These are phyloP conservation scores for Ustilago bromivora DNA, from an alignment of 1,284 basidiomycete genomes.

Conservation along the genomic window DNA sequence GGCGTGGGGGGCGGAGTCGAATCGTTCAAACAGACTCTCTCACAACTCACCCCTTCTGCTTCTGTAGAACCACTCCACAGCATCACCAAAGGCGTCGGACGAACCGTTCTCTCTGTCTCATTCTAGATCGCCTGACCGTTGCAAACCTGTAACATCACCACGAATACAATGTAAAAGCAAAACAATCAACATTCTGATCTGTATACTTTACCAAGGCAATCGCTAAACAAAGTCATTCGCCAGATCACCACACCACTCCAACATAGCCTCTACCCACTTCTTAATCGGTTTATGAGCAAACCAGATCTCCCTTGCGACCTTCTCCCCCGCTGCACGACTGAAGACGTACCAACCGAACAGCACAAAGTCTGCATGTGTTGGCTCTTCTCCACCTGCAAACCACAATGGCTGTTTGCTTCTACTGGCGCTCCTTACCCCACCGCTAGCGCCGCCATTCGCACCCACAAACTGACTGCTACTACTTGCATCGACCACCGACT, in stretches of 20 bases:
- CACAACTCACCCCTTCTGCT: slow-evolving; percentile 10
- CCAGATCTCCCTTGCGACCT: slow-evolving; percentile 51
- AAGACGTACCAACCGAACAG: slow-evolving; percentile 59
- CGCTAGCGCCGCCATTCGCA: background rate
- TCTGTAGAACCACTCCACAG: slow-evolving; percentile 23
- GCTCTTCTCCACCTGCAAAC: slow-evolving; percentile 51
- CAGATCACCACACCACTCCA: slow-evolving; percentile 50
- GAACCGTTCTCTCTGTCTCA: slow-evolving; percentile 51
- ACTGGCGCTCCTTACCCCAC: slow-evolving; percentile 11
- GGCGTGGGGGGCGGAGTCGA: slow-evolving; percentile 91
- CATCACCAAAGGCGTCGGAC: slow-evolving; percentile 52
- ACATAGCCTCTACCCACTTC: slow-evolving; percentile 50
- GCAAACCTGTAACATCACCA: background rate
- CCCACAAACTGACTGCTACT: background rate
- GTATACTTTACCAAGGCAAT: background rate
- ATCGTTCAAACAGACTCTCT: slow-evolving; percentile 78
- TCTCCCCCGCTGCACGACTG: slow-evolving; percentile 38
- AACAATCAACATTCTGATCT: background rate
- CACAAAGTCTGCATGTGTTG: slow-evolving; percentile 60
- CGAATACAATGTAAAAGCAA: background rate
- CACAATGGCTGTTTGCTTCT: slow-evolving; percentile 23
- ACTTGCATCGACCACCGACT: background rate
- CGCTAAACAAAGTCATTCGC: slow-evolving; percentile 46
- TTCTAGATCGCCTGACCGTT: slow-evolving; percentile 12
- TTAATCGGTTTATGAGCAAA: slow-evolving; percentile 33